Conservation (phyloP, 139 green algal species). For the Parachlorella kessleri region DNA sequence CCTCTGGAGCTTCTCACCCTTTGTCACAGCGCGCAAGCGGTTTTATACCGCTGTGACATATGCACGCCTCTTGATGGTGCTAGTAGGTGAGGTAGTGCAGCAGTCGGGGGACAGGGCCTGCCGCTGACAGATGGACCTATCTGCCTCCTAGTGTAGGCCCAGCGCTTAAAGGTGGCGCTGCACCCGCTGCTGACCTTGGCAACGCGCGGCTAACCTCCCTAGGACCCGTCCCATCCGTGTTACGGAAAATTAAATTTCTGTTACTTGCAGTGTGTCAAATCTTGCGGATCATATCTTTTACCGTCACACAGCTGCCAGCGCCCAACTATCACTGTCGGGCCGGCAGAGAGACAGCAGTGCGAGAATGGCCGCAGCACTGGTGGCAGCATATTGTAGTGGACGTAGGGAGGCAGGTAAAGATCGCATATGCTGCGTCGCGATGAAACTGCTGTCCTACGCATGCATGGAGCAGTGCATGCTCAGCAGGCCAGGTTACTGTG, state of each 20-base stretch:
- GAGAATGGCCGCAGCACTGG: constrained; percentile 70
- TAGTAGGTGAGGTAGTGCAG: constrained; percentile 55
- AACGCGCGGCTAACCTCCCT: too few relatives aligned
- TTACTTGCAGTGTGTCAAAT: constrained; percentile 73
- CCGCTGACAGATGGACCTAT: too few relatives aligned
- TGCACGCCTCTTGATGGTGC: constrained; percentile 76
- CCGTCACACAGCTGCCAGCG: constrained; percentile 81
- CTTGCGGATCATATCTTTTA: constrained; percentile 90
- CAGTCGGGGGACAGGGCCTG: too few relatives aligned
- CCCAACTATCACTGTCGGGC: constrained; percentile 88
- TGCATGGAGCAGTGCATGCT: too few relatives aligned
- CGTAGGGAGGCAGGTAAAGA: constrained; percentile 52
- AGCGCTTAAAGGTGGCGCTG: too few relatives aligned
- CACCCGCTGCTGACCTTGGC: too few relatives aligned
- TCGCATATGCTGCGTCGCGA: too few relatives aligned
- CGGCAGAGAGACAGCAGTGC: constrained; percentile 53
- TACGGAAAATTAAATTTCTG: background rate
- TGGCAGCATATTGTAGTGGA: constrained; percentile 75
- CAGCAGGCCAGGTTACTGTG: too few relatives aligned
- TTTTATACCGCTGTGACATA: constrained; percentile 93
- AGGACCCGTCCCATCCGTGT: too few relatives aligned
- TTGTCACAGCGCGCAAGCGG: constrained; percentile 72
- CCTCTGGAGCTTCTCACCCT: constrained; percentile 88
- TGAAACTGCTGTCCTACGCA: too few relatives aligned
- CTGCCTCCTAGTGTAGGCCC: too few relatives aligned